Evolutionary conservation across 169 alveolate species (phyloP).

Genomic region (Plasmodium vivax): DNA sequence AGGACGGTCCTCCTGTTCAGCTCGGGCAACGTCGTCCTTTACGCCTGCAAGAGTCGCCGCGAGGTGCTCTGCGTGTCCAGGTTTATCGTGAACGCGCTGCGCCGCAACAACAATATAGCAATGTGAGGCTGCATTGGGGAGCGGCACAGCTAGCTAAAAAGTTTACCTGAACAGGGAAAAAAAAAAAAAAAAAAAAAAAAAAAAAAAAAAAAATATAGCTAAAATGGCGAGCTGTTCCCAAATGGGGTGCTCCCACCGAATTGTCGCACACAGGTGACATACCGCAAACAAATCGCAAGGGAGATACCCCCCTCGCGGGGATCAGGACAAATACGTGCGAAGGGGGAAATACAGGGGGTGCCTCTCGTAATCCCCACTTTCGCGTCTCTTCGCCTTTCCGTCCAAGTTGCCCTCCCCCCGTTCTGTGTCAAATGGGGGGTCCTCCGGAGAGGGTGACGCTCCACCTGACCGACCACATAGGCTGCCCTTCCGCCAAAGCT

Average conservation of each 20-base stretch:
- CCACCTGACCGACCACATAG: neutral
- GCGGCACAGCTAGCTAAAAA: conserved; percentile 14
- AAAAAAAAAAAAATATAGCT: neutral
- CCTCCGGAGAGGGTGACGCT: neutral
- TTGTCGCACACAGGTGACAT: neutral
- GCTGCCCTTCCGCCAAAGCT: neutral
- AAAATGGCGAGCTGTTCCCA: neutral
- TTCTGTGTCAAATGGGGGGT: conserved; percentile 1
- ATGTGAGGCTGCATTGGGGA: neutral
- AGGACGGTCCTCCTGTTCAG: conserved; percentile 35
- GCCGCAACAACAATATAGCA: conserved; percentile 35
- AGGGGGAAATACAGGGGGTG: conserved; percentile 47
- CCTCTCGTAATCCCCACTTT: neutral
- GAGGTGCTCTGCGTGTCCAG: conserved; percentile 48
- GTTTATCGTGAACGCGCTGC: conserved; percentile 21
- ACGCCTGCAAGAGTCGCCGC: conserved; percentile 26
- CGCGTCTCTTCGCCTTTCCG: neutral
- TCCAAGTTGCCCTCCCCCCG: neutral
- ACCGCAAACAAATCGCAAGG: neutral
- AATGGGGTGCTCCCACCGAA: neutral
- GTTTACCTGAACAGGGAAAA: conserved; percentile 19
- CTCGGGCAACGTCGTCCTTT: conserved; percentile 48
- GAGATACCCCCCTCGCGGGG: neutral
- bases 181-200: conserved; percentile 27
- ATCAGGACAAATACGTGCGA: conserved; percentile 39